Conservation (phyloP, 2,329 filamentous ascomycete species). For the Trichoderma hamatum region DNA sequence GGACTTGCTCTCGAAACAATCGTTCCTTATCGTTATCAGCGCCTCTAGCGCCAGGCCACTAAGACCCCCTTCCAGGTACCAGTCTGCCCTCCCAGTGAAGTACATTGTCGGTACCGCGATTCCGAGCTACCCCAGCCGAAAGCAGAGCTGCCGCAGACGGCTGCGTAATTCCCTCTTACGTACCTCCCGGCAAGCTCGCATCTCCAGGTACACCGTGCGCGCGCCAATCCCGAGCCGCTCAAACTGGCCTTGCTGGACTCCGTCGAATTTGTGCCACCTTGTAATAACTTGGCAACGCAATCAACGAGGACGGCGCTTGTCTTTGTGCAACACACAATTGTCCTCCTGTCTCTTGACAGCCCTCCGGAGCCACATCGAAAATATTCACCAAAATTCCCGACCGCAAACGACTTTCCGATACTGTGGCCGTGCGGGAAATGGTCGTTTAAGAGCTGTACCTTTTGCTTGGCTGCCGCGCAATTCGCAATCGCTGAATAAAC, state of each 20-base stretch:
- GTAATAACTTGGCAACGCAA: neutral
- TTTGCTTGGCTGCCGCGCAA: slow-evolving; percentile 15
- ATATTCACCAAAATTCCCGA: too few species aligned
- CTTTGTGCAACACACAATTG: neutral
- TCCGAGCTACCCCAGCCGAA: neutral
- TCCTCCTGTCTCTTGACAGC: neutral
- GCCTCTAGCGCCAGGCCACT: neutral
- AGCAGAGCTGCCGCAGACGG: neutral
- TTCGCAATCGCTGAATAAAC: slow-evolving; percentile 1
- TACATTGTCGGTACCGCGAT: slow-evolving; percentile 3
- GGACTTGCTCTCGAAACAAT: neutral
- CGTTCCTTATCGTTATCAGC: slow-evolving; percentile 27
- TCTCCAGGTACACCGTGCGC: slow-evolving; percentile 24
- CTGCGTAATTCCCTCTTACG: slow-evolving; percentile 26
- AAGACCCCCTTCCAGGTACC: neutral
- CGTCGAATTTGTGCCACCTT: neutral
- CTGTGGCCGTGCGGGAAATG: slow-evolving; percentile 9
- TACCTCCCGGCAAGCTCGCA: slow-evolving; percentile 15
- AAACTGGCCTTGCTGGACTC: neutral
- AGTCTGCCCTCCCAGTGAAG: too few species aligned
- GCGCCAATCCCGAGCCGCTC: slow-evolving; percentile 20
- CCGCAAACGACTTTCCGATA: neutral
- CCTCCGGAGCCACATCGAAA: neutral
- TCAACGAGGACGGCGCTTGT: neutral
- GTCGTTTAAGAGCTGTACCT: neutral